Evolutionary conservation across 805 yeast species (phyloP).

Genomic region (Blastobotrys muscicola): DNA sequence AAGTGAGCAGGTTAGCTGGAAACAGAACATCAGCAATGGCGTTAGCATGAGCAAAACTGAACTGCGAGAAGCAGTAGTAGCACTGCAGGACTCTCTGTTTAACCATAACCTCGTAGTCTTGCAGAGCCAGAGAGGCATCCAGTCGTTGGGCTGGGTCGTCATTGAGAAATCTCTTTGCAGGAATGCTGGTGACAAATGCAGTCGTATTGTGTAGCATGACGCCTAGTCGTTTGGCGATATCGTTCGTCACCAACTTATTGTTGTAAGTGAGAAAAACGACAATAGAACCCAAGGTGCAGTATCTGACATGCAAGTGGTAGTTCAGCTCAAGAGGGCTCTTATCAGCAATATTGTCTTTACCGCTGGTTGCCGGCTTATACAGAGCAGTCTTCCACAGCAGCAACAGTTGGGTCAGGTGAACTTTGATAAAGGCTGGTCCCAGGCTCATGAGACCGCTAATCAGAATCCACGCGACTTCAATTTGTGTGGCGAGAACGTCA

Average conservation of each 20-base stretch:
- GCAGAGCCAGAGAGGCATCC: slow-evolving; percentile 15
- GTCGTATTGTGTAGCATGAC: slow-evolving; percentile 39
- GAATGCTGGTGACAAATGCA: slow-evolving; percentile 20
- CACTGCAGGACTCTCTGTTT: slow-evolving; percentile 39
- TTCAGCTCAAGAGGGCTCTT: slow-evolving; percentile 27
- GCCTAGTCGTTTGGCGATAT: slow-evolving; percentile 38
- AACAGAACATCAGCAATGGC: slow-evolving; percentile 23
- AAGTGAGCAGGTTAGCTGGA: slow-evolving; percentile 32
- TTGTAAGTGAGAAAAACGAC: slow-evolving; percentile 38
- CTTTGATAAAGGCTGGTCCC: slow-evolving; percentile 43
- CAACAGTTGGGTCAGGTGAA: slow-evolving; percentile 51
- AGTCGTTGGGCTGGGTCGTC: slow-evolving; percentile 20
- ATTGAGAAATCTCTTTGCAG: slow-evolving; percentile 18
- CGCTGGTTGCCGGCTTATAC: slow-evolving; percentile 27
- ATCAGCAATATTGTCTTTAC: slow-evolving; percentile 35
- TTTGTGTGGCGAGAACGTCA: slow-evolving; percentile 28
- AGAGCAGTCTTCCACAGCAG: slow-evolving; percentile 54
- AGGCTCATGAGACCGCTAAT: slow-evolving; percentile 55
- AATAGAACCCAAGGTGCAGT: slow-evolving; percentile 50
- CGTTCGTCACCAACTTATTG: slow-evolving; percentile 31
- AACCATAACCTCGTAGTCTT: slow-evolving; percentile 28
- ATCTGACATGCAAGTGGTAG: slow-evolving; percentile 40
- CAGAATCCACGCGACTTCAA: slow-evolving; percentile 50
- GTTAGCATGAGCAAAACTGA: slow-evolving; percentile 24
- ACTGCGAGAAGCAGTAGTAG: slow-evolving; percentile 27